phyloP scores from a whole-genome alignment of 192 early-diverging fungal genomes.

The Coemansia sp. region DNA sequence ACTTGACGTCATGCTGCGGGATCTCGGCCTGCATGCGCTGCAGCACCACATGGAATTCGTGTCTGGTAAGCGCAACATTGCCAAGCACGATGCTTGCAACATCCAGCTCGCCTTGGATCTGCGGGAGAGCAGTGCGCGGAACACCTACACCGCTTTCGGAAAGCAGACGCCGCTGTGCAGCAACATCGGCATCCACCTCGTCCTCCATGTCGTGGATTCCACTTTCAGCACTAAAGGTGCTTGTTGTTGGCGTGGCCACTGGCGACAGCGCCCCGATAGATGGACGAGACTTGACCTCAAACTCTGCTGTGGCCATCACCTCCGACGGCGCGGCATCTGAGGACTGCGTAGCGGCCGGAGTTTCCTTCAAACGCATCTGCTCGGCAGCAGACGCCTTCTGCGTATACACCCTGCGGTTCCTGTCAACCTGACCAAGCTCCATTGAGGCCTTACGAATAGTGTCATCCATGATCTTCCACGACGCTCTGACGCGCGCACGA shows the following conservation, averaged over 20 bases:
- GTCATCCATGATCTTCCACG: conserved; percentile 53
- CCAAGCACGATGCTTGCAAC: conserved; percentile 58
- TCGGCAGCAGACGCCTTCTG: conserved; percentile 49
- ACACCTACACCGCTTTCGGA: conserved; percentile 17
- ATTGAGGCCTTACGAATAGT: conserved; percentile 37
- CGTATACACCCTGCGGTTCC: conserved; percentile 50
- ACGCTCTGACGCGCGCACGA: conserved; percentile 42
- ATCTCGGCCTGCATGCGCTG: conserved; percentile 64
- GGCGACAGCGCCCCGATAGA: conserved; percentile 15
- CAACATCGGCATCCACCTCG: conserved; percentile 34
- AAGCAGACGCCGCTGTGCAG: conserved; percentile 30
- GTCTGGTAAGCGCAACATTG: conserved; percentile 59
- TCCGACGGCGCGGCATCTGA: not conserved
- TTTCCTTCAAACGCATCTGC: conserved; percentile 38
- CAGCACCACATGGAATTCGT: conserved; percentile 64
- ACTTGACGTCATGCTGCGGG: conserved; percentile 63
- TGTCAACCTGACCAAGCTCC: conserved; percentile 46
- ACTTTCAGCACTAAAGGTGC: not conserved
- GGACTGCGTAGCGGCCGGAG: conserved; percentile 16
- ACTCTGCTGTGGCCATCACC: conserved; percentile 12
- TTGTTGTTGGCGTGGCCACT: conserved; percentile 2
- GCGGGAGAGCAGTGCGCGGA: conserved; percentile 14
- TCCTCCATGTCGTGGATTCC: conserved; percentile 11
- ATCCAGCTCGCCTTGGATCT: conserved; percentile 38
- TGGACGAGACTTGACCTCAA: conserved; percentile 46